Evolutionary conservation across 1,284 basidiomycete species (phyloP), one percentile per base, ranked within the genome.

Genomic region (Inonotus hispidus): DNA sequence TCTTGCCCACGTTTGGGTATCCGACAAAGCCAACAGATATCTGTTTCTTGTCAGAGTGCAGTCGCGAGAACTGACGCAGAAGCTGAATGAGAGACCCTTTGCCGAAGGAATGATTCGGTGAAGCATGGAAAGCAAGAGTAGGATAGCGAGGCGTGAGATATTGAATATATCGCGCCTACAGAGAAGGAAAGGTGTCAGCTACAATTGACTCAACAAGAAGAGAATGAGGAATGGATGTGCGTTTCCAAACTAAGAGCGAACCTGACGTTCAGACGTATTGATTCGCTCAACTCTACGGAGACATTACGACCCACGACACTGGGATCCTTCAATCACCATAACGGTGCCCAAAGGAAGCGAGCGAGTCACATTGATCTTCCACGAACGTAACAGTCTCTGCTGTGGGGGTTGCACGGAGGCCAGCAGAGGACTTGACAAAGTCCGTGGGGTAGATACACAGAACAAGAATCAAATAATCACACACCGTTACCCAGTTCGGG

Each of bases 41-140:
- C 75, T 99, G 96, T 77, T 98, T 99, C 81, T 97, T 98, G 80
- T 99, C 97, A 13, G 94, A 93, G 76, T 98, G 96, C 39, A 99
- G 84, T 65, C 93, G 92, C 10, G 94, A 93, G 75, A 99, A 99
- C 73, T 99, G 96, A 37, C 97, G 88, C 47, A 99, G 82, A 39
- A 99, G 85, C 74, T 98, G 95, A 70, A 99, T 99, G 64, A 99
- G 86, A 35, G 95, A 94, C 35, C 96, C 97, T 77, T 98, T 98
- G 66, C 95, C 96, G 71, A 98, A 99, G 3, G 96, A 98, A 77
- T 99, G 96, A 75, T 97, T 98, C 64, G 97, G 95, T 14, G 94
- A 97, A 1, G 97, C 97, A 73, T 99, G 97, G 81, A 98, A 98
- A 1, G 96, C 96, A 66, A 99, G 90, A 2, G 95, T 98, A 6